phyloP scores from a whole-genome alignment of 148 eudicot genomes.

The Persicaria tinctoria region DNA sequence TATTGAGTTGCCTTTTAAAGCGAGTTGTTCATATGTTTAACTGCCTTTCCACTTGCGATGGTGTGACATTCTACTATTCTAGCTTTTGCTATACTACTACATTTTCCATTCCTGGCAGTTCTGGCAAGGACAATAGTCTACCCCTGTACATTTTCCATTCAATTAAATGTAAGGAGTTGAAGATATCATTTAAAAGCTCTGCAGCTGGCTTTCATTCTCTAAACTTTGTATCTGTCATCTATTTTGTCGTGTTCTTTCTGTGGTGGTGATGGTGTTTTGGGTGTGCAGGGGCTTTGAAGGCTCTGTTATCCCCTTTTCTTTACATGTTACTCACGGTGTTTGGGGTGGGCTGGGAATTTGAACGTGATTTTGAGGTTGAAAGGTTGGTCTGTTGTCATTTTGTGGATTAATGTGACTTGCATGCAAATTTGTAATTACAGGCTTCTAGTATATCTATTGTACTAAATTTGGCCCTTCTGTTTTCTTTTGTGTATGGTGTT shows the following conservation, averaged over 20 bases:
- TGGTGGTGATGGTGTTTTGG: background rate
- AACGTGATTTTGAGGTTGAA: background rate
- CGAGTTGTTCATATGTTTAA: background rate
- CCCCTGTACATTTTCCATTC: background rate
- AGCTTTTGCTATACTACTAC: background rate
- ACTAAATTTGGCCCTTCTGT: background rate
- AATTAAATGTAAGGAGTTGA: background rate
- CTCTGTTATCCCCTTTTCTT: background rate
- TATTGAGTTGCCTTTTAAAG: background rate
- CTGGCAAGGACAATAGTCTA: too few relatives aligned
- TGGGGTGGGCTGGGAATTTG: background rate
- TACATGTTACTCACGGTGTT: background rate
- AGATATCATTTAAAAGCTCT: background rate
- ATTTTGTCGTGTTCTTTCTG: background rate
- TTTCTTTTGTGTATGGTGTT: background rate
- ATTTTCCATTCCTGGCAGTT: background rate
- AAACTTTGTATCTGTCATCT: background rate
- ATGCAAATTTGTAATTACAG: background rate
- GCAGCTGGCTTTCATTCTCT: background rate
- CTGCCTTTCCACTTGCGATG: background rate
- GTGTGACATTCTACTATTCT: background rate
- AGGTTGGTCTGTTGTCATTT: background rate
- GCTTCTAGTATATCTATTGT: background rate
- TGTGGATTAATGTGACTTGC: background rate
- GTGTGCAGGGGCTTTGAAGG: constrained; percentile 5